Conservation (phyloP, 1,284 basidiomycete genomes). For the Lentinus polychrous region DNA sequence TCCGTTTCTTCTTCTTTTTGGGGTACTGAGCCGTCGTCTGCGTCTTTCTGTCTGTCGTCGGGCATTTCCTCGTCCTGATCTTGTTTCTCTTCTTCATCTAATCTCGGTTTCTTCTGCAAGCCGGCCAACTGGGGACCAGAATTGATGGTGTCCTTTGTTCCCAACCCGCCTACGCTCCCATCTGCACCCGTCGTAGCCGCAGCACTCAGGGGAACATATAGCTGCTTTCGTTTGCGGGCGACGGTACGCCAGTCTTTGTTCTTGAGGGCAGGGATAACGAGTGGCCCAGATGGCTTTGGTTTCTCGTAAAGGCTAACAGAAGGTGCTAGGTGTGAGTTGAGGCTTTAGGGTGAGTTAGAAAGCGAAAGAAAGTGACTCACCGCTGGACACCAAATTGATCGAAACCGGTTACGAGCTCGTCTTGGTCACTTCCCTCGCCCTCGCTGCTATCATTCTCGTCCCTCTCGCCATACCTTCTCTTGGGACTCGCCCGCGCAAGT, state of each 20-base stretch:
- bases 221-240: constrained; percentile 52
- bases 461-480: constrained; percentile 27
- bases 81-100: constrained; percentile 26
- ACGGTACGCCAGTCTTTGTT: constrained; percentile 86
- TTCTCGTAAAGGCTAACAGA: constrained; percentile 36
- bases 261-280: constrained; percentile 78
- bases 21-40: constrained; percentile 14
- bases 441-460: constrained; percentile 58
- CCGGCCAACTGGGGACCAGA: constrained; percentile 60
- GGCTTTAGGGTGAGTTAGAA: constrained; percentile 18
- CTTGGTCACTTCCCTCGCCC: constrained; percentile 44
- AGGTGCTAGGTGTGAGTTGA: constrained; percentile 57
- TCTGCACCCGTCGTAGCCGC: constrained; percentile 59
- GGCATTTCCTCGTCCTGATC: constrained; percentile 10
- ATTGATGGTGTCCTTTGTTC: constrained; percentile 63
- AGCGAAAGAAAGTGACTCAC: constrained; percentile 43
- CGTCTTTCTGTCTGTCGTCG: constrained; percentile 21
- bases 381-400: constrained; percentile 66
- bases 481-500: constrained; percentile 43
- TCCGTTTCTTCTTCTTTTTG: constrained; percentile 49
- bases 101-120: constrained; percentile 44
- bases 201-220: constrained; percentile 64
- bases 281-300: constrained; percentile 46
- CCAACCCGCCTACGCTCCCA: constrained; percentile 75
- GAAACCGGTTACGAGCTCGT: constrained; percentile 71